Conservation (phyloP, 139 green algal species). For the Limnomonas spitsbergensis region DNA sequence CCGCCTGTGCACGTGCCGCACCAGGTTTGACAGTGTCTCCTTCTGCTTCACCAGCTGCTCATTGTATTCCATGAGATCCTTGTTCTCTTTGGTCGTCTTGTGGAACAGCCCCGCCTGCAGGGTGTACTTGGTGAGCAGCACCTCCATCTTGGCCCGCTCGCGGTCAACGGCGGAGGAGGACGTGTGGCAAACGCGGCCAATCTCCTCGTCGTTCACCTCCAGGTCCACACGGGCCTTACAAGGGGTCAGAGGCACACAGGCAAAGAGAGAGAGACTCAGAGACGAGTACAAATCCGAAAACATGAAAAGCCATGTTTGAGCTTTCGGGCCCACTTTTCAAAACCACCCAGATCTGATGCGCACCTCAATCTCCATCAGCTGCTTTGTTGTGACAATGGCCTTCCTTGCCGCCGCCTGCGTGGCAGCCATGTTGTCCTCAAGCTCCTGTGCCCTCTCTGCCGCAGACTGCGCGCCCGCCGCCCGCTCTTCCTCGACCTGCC, state of each 20-base stretch:
- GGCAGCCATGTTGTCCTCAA: conserved; percentile 3
- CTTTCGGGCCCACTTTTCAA: no score
- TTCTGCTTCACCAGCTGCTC: conserved; percentile 13
- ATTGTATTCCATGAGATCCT: conserved; percentile 16
- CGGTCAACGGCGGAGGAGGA: not conserved
- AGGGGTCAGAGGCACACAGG: conserved; percentile 2
- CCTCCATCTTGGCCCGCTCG: not conserved
- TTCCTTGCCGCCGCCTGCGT: not conserved
- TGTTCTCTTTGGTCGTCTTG: conserved; percentile 22
- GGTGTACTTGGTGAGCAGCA: conserved; percentile 39
- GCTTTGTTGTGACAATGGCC: not conserved
- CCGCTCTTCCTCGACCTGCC: conserved; percentile 28
- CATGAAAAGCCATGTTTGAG: no score
- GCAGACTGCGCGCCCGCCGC: not conserved
- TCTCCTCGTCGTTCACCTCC: conserved; percentile 41
- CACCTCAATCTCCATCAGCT: not conserved
- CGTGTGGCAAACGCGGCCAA: conserved; percentile 10
- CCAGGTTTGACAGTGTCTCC: no score
- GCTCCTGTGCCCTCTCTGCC: not conserved
- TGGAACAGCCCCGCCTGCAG: conserved; percentile 24
- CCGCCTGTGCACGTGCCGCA: no score
- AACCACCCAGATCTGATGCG: no score
- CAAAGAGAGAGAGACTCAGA: no score
- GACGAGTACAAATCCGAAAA: no score
- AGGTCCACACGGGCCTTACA: conserved; percentile 23